These are phyloP conservation scores for Beauveria varroae DNA, from an alignment of 2,329 filamentous ascomycete genomes.

Conservation along the genomic window DNA sequence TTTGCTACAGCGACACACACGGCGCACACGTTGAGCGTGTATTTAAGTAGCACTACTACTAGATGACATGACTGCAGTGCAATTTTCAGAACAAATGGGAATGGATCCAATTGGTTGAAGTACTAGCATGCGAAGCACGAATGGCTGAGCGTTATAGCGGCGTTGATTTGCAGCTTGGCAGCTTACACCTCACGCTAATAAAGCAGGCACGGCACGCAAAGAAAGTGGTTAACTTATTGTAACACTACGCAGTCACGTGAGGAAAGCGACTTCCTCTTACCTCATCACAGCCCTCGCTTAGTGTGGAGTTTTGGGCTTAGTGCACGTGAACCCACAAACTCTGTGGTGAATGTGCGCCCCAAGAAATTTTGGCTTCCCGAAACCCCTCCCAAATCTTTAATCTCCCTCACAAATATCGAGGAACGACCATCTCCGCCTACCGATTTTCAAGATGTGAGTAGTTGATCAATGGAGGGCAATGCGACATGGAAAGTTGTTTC, in stretches of 20 bases:
- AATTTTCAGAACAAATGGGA: not conserved
- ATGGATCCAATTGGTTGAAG: not conserved
- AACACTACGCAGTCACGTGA: conserved; percentile 18
- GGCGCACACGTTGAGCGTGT: too few relatives aligned
- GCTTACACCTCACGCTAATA: not conserved
- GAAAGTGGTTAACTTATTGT: too few relatives aligned
- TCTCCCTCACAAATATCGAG: conserved; percentile 29
- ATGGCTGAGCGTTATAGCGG: not conserved
- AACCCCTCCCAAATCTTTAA: conserved; percentile 32
- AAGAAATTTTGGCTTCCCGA: conserved; percentile 33
- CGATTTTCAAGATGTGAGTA: conserved; percentile 40
- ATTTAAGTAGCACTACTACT: too few relatives aligned
- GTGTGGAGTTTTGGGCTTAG: conserved; percentile 22
- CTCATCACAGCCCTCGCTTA: conserved; percentile 35
- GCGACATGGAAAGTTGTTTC: not conserved
- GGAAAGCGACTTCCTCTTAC: conserved; percentile 15
- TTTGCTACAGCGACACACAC: too few relatives aligned
- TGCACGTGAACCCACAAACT: conserved; percentile 38
- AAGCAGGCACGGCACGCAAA: not conserved
- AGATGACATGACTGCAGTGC: not conserved
- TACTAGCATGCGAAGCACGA: not conserved
- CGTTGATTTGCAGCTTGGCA: not conserved
- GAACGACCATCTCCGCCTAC: conserved; percentile 33
- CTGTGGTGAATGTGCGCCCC: conserved; percentile 26
- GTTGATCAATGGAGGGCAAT: conserved; percentile 4